These are phyloP conservation scores for Pyracantha coccinea DNA, from an alignment of 331 rosid genomes.

Conservation along the genomic window DNA sequence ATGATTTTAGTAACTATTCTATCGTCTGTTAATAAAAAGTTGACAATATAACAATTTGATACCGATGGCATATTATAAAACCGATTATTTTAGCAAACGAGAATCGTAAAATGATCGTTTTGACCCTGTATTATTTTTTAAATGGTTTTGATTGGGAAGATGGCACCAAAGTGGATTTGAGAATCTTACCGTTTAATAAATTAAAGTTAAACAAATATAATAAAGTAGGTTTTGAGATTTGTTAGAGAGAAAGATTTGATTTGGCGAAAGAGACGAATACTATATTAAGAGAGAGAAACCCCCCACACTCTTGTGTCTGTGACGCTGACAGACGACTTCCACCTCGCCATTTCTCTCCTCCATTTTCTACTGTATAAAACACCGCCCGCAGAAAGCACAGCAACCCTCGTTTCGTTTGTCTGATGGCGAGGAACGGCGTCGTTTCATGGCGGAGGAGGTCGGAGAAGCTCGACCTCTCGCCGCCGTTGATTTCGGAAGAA, in stretches of 20 bases:
- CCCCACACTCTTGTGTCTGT: background rate
- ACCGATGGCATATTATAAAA: no score
- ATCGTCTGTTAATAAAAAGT: no score
- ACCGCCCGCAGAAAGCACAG: constrained; percentile 17
- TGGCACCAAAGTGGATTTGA: constrained; percentile 71
- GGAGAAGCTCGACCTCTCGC: constrained; percentile 23
- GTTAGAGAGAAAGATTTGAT: constrained; percentile 64
- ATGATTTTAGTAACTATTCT: no score
- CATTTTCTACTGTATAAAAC: constrained; percentile 27
- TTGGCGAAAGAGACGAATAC: constrained; percentile 31
- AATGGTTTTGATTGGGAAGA: constrained; percentile 36
- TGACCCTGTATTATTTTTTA: no score
- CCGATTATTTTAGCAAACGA: no score
- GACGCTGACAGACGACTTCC: constrained; percentile 24
- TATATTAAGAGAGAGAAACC: background rate
- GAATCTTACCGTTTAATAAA: constrained; percentile 71
- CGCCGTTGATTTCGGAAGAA: constrained; percentile 25
- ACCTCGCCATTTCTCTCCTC: constrained; percentile 5
- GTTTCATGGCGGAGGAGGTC: constrained; percentile 35
- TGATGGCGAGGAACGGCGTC: constrained; percentile 43
- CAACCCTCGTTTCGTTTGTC: constrained; percentile 3
- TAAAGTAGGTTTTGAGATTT: constrained; percentile 47
- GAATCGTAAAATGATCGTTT: no score
- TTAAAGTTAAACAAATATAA: constrained; percentile 24
- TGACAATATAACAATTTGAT: no score